A percentile compares a stretch with the other conserved stretches of the same genome.
These are phyloP conservation scores for Schizothecium vesticola DNA, from an alignment of 495 filamentous ascomycete species.

Conservation along the genomic window DNA sequence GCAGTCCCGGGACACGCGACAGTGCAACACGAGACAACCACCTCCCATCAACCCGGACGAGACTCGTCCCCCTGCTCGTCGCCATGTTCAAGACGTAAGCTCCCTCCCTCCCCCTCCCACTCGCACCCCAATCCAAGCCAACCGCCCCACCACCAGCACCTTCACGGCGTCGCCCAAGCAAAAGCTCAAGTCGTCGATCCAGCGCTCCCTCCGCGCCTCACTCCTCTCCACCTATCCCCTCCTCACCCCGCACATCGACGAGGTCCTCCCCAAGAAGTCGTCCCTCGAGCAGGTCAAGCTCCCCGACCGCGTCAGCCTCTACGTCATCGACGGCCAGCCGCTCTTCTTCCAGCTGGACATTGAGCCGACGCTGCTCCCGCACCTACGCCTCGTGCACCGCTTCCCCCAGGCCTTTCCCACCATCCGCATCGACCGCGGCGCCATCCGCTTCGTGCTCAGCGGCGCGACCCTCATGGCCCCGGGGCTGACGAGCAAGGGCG, in stretches of 20 bases:
- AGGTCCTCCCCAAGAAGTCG: constrained; percentile 93
- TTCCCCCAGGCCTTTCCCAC: constrained; percentile 62
- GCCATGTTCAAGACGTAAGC: constrained; percentile 83
- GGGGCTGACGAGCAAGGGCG: constrained; percentile 77
- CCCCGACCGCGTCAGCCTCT: constrained; percentile 83
- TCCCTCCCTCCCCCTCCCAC: background rate
- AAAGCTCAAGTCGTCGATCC: constrained; percentile 96
- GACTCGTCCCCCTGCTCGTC: background rate
- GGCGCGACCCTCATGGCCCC: constrained; percentile 95
- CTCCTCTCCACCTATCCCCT: constrained; percentile 79
- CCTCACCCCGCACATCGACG: constrained; percentile 84
- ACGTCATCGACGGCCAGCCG: constrained; percentile 67
- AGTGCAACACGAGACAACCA: background rate
- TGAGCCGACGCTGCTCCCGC: constrained; percentile 62
- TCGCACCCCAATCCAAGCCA: background rate
- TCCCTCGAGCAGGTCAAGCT: constrained; percentile 88
- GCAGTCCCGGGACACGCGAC: background rate
- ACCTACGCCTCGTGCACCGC: constrained; percentile 69
- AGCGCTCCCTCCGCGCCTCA: constrained; percentile 76
- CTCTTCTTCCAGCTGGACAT: constrained; percentile 92
- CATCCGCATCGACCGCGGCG: constrained; percentile 81
- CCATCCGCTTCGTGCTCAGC: constrained; percentile 90
- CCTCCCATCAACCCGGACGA: background rate
- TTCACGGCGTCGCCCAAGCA: constrained; percentile 75
- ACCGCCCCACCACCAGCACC: constrained; percentile 36